These are phyloP conservation scores for Eucalyptus tenuipes DNA, from an alignment of 345 rosid species.

Conservation along the genomic window DNA sequence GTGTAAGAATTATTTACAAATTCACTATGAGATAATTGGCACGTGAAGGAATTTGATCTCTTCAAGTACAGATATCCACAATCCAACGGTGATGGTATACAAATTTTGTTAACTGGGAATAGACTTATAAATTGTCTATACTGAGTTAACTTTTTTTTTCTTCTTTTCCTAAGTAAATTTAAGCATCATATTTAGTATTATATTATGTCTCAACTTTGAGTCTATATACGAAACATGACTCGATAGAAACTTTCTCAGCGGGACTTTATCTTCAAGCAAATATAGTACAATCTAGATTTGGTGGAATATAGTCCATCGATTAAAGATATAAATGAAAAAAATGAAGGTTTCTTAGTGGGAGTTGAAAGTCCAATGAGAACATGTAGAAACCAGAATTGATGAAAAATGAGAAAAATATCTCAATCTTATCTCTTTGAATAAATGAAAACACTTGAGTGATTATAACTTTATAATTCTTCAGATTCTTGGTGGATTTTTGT, in stretches of 20 bases:
- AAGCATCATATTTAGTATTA: background rate
- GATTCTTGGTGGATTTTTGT: background rate
- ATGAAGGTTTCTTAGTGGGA: background rate
- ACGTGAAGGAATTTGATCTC: background rate
- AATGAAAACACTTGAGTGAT: background rate
- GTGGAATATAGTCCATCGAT: background rate
- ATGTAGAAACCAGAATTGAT: background rate
- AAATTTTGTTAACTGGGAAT: background rate
- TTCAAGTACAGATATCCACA: background rate
- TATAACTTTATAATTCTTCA: background rate
- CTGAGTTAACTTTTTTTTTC: background rate
- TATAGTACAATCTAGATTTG: background rate
- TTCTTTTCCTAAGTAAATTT: background rate
- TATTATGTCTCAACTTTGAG: background rate
- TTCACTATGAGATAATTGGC: background rate
- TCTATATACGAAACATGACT: fast-evolving
- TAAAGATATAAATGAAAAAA: background rate
- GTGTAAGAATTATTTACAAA: background rate
- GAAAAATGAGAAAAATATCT: background rate
- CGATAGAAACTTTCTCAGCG: background rate
- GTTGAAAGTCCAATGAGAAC: background rate
- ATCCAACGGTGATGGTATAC: background rate
- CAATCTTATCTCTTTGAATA: background rate
- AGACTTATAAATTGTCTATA: background rate
- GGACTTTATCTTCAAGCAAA: background rate